These are phyloP conservation scores for Carex cristatella DNA, from an alignment of 176 grass and related monocot genomes.

Conservation along the genomic window DNA sequence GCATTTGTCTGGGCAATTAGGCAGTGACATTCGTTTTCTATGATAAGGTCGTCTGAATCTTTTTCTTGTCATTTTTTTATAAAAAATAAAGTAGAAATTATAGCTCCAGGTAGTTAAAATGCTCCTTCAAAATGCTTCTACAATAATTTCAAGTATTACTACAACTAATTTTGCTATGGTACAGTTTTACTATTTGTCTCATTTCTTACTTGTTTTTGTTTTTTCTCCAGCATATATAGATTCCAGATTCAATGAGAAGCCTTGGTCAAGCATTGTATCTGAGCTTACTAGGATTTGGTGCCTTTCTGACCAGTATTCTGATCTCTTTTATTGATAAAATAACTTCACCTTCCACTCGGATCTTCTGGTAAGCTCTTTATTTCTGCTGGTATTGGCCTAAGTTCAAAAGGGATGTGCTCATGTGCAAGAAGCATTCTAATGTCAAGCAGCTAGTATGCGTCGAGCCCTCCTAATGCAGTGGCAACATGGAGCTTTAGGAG, in stretches of 20 bases:
- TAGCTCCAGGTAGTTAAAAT: not conserved
- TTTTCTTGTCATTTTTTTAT: not conserved
- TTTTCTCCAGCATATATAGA: constrained; percentile 26
- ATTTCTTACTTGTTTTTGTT: not conserved
- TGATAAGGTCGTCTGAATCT: constrained; percentile 29
- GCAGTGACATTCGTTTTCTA: constrained; percentile 22
- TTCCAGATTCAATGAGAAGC: constrained; percentile 32
- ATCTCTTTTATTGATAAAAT: constrained; percentile 17
- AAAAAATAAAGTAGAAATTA: too few relatives aligned
- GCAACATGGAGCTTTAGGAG: too few relatives aligned
- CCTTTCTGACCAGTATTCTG: constrained; percentile 16
- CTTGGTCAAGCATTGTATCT: constrained; percentile 29
- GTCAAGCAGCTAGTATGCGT: too few relatives aligned
- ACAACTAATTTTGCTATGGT: too few relatives aligned
- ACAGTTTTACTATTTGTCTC: not conserved
- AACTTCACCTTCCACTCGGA: not conserved
- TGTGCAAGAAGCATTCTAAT: too few relatives aligned
- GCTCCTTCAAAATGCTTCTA: not conserved
- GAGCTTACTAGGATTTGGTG: constrained; percentile 22
- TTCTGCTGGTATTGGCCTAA: too few relatives aligned
- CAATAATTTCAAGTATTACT: not conserved
- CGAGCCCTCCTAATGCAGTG: too few relatives aligned
- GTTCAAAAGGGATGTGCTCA: too few relatives aligned
- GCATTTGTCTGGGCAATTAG: too few relatives aligned
- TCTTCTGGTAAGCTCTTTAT: too few relatives aligned